These are phyloP conservation scores for Chloris gayana DNA, from an alignment of 176 grass and related monocot species.

Conservation along the genomic window DNA sequence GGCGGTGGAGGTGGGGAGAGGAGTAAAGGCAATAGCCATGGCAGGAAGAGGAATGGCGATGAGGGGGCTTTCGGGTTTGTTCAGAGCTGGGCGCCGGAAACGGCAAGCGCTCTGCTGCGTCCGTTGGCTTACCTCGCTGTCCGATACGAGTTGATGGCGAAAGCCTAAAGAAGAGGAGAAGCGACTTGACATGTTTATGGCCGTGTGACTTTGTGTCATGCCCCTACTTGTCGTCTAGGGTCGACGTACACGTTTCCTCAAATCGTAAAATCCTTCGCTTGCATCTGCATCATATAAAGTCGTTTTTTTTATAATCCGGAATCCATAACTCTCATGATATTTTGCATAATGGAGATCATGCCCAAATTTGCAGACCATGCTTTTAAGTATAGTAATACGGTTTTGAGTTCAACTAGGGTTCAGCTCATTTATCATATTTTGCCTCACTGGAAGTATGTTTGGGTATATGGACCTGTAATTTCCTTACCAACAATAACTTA, in stretches of 20 bases:
- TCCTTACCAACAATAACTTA: too few relatives aligned
- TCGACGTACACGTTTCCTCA: neutral
- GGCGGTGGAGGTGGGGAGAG: conserved; percentile 20
- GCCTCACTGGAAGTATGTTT: too few relatives aligned
- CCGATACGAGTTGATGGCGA: conserved; percentile 19
- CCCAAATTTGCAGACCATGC: too few relatives aligned
- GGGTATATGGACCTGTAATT: too few relatives aligned
- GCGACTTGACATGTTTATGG: conserved; percentile 19
- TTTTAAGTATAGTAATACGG: too few relatives aligned
- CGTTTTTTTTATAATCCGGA: too few relatives aligned
- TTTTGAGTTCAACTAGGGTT: too few relatives aligned
- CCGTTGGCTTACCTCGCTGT: conserved; percentile 2
- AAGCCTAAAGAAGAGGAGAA: conserved; percentile 9
- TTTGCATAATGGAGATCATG: too few relatives aligned
- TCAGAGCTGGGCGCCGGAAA: conserved; percentile 57
- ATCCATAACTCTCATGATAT: neutral
- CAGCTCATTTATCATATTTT: too few relatives aligned
- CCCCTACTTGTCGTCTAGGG: neutral
- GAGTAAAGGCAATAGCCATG: conserved; percentile 57
- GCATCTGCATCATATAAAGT: too few relatives aligned
- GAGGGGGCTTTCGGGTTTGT: conserved; percentile 68
- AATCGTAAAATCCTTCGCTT: too few relatives aligned
- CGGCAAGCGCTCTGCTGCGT: conserved; percentile 52
- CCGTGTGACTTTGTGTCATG: neutral
- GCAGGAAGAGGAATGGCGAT: conserved; percentile 62